phyloP scores from a whole-genome alignment of 805 yeast species.

The Maudiozyma saulgeensis region DNA sequence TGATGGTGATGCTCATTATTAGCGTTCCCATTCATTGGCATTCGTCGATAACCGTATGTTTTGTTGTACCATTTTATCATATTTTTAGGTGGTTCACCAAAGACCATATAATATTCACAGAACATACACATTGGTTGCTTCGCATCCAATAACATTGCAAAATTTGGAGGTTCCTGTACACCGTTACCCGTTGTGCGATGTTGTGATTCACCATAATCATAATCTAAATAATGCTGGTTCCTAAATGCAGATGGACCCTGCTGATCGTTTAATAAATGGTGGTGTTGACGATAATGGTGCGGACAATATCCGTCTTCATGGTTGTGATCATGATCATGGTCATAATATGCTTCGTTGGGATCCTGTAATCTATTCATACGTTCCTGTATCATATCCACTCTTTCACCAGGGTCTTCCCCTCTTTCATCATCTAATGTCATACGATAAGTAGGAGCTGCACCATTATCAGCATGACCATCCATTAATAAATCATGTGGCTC shows the following conservation, averaged over 20 bases:
- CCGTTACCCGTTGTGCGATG: neutral
- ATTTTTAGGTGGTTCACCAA: slow-evolving; percentile 41
- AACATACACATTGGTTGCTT: slow-evolving; percentile 34
- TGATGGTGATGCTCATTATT: slow-evolving; percentile 7
- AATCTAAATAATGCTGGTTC: slow-evolving; percentile 13
- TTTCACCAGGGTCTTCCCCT: slow-evolving; percentile 3
- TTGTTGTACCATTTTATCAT: slow-evolving; percentile 42
- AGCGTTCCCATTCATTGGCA: slow-evolving; percentile 10
- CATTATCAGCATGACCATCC: neutral
- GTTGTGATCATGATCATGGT: slow-evolving; percentile 1
- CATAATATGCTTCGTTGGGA: slow-evolving; percentile 1
- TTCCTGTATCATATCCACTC: neutral
- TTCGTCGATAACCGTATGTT: slow-evolving; percentile 17
- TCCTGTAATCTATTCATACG: neutral
- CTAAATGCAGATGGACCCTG: slow-evolving; percentile 5
- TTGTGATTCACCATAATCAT: slow-evolving; percentile 5
- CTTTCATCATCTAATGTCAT: neutral
- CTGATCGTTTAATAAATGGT: slow-evolving; percentile 1
- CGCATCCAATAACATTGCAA: slow-evolving; percentile 16
- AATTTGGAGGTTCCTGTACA: slow-evolving; percentile 15
- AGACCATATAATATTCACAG: slow-evolving; percentile 45
- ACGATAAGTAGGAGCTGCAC: neutral
- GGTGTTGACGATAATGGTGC: slow-evolving; percentile 7
- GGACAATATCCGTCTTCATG: slow-evolving; percentile 9
- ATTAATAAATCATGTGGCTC: neutral